These are phyloP conservation scores for Erucastrum elatum DNA, from an alignment of 345 rosid genomes.

Conservation along the genomic window DNA sequence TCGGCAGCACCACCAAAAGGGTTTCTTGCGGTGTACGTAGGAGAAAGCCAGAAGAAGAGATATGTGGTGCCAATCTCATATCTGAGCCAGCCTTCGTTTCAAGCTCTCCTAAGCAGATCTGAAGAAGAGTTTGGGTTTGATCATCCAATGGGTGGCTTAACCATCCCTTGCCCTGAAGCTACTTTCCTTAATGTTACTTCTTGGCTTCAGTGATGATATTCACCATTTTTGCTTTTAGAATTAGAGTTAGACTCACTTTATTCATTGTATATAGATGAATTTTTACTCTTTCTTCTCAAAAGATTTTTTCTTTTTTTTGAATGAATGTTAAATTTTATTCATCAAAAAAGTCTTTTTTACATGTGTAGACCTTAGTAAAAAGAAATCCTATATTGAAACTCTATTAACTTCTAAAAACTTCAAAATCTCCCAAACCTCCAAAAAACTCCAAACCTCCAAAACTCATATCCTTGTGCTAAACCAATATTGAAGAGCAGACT, in stretches of 20 bases:
- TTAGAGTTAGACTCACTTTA: not conserved
- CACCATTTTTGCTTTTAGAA: not conserved
- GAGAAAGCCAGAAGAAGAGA: not conserved
- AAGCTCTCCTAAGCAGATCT: not conserved
- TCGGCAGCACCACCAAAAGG: not conserved
- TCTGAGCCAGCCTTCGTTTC: not conserved
- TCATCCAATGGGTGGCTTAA: conserved; percentile 55
- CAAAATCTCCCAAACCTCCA: too few relatives aligned
- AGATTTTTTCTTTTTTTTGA: not conserved
- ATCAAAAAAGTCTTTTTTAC: too few relatives aligned
- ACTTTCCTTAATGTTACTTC: conserved; percentile 44
- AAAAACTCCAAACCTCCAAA: too few relatives aligned
- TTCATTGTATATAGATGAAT: not conserved
- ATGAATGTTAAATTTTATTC: too few relatives aligned
- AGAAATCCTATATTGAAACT: too few relatives aligned
- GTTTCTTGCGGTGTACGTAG: not conserved
- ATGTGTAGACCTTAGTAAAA: too few relatives aligned
- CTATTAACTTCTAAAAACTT: too few relatives aligned
- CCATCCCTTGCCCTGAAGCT: conserved; percentile 52
- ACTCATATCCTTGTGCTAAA: too few relatives aligned
- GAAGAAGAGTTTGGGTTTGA: conserved; percentile 56
- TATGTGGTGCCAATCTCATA: not conserved
- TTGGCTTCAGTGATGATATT: conserved; percentile 24
- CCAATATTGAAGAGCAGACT: too few relatives aligned
- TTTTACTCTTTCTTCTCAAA: not conserved